Evolutionary conservation across 805 yeast genomes (phyloP).

Genomic region (Nakazawaea ishiwadae): DNA sequence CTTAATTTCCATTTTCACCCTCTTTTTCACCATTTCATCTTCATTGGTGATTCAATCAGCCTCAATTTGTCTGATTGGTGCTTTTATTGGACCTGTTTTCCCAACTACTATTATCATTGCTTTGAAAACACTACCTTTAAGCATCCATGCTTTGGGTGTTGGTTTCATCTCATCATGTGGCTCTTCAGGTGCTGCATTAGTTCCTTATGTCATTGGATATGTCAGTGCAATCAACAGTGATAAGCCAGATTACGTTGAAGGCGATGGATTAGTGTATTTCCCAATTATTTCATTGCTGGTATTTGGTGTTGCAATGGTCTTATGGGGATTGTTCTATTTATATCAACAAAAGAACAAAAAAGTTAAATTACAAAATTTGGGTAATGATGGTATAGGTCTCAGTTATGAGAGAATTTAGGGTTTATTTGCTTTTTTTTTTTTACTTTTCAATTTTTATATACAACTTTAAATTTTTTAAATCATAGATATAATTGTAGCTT

Average conservation of each 20-base stretch:
- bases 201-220: conserved; percentile 64
- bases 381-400: background rate
- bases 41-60: conserved; percentile 25
- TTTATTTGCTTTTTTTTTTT: background rate
- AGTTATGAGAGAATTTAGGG: conserved; percentile 1
- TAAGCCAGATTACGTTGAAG: conserved; percentile 17
- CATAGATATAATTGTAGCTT: no score
- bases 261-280: conserved; percentile 28
- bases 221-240: conserved; percentile 24
- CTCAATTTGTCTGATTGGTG: conserved; percentile 38
- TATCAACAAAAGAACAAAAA: conserved; percentile 12
- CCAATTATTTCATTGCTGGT: conserved; percentile 21
- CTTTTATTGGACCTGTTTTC: conserved; percentile 49
- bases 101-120: conserved; percentile 70
- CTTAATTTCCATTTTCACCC: conserved; percentile 28
- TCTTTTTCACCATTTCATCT: conserved; percentile 26
- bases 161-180: conserved; percentile 78
- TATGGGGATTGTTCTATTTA: conserved; percentile 25
- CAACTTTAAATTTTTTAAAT: no score
- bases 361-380: background rate
- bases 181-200: conserved; percentile 73
- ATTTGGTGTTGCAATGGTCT: conserved; percentile 19
- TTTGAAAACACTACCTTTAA: conserved; percentile 55
- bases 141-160: conserved; percentile 59
- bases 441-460: no score